Evolutionary conservation across 768 basidiomycete genomes (phyloP), one percentile per base, ranked within the genome.

Genomic region (Trametes villosa): DNA sequence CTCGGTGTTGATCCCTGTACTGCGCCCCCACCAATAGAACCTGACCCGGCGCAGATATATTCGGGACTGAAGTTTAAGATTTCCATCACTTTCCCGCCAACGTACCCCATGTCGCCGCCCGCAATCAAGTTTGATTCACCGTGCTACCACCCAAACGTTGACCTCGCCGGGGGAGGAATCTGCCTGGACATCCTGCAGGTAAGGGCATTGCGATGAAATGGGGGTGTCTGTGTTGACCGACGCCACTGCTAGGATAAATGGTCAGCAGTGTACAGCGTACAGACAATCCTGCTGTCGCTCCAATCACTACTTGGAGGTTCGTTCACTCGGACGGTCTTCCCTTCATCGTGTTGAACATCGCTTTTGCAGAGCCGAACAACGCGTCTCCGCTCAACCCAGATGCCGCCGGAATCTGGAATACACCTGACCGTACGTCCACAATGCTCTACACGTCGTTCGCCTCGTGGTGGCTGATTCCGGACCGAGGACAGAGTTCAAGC

Each of bases 181-280:
- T 94, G 91, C 73, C 78, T 94, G 42, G 93, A 96, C 71, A 95
- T 96, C 67, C 76, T 96, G 46, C 91, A 95, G 82, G 91, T n/a
- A 27, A 17, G 36, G 1, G 47, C 36, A 18, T 1, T 4, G 31
- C 38, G 36, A 24, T 26, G 29, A 49, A 18, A 41, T n/a, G n/a
- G 22, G 59, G 36, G 34, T 49, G 48, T 41, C 46, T 31, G n/a
- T 30, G 53, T 36, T 29, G 31, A 17, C 26, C n/a, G n/a, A 42
- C 26, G 49, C 38, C 18, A 26, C 22, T 8, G 17, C 17, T 63
- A 93, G 90, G 92, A 94, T 74, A 92, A 94, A 70, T 96, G 94
- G 94, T 92, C 91, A 3, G 93, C 94, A 8, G 89, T 95, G 1
- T 94, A 96, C 73, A 92, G 91, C 60, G 94, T 95, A 34, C 91